Evolutionary conservation across 176 grass and related monocot genomes (phyloP), one percentile per base, ranked within the genome.

Genomic region (Pontederia paniculata): DNA sequence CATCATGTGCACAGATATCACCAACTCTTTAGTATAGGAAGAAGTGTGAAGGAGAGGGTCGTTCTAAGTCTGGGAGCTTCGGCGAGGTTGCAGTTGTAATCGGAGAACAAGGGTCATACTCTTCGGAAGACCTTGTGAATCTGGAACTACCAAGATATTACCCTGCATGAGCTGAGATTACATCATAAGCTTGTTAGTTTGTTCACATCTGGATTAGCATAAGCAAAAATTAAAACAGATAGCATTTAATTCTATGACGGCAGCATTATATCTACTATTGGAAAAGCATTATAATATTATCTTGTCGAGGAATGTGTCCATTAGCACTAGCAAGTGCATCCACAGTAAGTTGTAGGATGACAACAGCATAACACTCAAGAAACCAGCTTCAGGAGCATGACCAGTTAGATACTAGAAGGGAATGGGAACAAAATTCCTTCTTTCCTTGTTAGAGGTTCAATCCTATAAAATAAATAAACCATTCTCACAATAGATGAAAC

Each of bases 51-150:
- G 61, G 45, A 14, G 62, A 69, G 48, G 81, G 69, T 44, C 62
- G 63, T 48, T 63, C 71, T 1, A 54, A 42, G 25, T 65, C 76
- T 12, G 77, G 80, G 8, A 50, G 23, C 0, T 46, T 3, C 1
- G 68, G 0, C 75, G 50, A 16, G 76, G 44, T 59, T 84, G 86
- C 45, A 81, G 77, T 64, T 77, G 86, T 76, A 98, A 82, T 19
- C 76, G 79, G 58, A 98, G 72, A 20, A 88, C 80, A 4, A 91
- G 75, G 11, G 86, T 82, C 78, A 91, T 80, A 69, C 83, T 91
- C 76, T 88, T 74, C 0, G 77, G 81, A 0, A 78, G 61, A 10
- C 83, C 86, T 46, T 84, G 74, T 2, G 71, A 58, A 0, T 80
- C 74, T 17, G 85, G 81, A 79, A 78, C 19, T 49, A 83, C 78